Evolutionary conservation across 108 stramenopile genomes (phyloP), one percentile per base, ranked within the genome.

Genomic region (Skeletonema costatum): DNA sequence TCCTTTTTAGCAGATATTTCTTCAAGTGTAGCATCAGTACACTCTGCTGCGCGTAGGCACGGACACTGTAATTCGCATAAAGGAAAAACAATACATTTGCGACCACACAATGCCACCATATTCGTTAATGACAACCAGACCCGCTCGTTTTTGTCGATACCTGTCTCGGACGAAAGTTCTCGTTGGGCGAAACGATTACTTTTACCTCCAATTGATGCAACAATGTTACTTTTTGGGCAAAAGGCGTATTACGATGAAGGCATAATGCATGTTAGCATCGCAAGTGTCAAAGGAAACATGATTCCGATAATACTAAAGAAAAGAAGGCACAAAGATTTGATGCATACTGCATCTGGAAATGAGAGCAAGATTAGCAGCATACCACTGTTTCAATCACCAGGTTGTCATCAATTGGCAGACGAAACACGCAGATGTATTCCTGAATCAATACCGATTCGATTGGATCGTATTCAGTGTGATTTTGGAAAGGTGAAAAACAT

Each of bases 261-360:
- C 58, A 63, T 81, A 32, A 51, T 81, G 30, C 80, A 81, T 60
- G 80, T 75, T n/a, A 81, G 73, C 60, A 56, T 81, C 44, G 80
- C 80, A 25, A 81, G 80, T 75, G 65, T 75, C 17, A 75, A 71
- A 58, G 80, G 80, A 17, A 58, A 81, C 14, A 65, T 81, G 69
- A 60, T 81, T 31, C 61, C 68, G 21, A 51, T n/a, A 29, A 74
- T 75, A 41, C 17, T 71, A n/a, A 12, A 67, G 32, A 42, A 36
- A n/a, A 32, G 56, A 58, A 32, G 59, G 33, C 38, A 36, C 35
- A 21, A 10, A n/a, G 16, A 66, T 21, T 29, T 12, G 30, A 33
- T 25, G 25, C 21, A 10, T 59, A 58, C 35, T 17, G 19, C 30
- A 51, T 48, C n/a, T 38, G 50, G 25, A 44, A 48, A 33, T n/a